A percentile compares a stretch with the other conserved stretches of the same genome.
Evolutionary conservation across 2,329 filamentous ascomycete species (phyloP).

Genomic region (Elsinoe arachidis): DNA sequence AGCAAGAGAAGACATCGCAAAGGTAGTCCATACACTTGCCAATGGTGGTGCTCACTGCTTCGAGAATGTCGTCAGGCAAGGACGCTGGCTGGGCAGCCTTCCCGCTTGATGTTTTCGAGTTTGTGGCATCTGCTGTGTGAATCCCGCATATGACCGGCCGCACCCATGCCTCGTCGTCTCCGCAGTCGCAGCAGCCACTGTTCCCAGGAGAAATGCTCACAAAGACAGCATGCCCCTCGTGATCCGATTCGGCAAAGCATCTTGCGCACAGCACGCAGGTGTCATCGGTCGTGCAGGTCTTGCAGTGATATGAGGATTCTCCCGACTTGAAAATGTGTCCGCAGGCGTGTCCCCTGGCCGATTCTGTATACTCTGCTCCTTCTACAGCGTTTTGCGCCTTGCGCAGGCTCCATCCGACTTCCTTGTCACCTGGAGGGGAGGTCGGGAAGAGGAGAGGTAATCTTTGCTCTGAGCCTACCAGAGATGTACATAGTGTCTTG

Average conservation of each 20-base stretch:
- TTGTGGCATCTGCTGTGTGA: conserved; percentile 54
- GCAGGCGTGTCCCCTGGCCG: conserved; percentile 84
- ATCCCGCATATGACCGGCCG: conserved; percentile 85
- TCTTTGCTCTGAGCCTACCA: conserved; percentile 67
- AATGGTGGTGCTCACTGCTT: conserved; percentile 77
- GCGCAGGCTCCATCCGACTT: conserved; percentile 58
- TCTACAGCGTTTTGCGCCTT: conserved; percentile 87
- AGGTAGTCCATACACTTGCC: conserved; percentile 83
- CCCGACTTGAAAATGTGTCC: conserved; percentile 95
- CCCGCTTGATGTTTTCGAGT: conserved; percentile 38
- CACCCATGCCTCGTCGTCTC: conserved; percentile 90
- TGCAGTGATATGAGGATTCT: conserved; percentile 88
- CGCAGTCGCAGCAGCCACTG: conserved; percentile 94
- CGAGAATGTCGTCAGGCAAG: conserved; percentile 65
- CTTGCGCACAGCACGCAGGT: conserved; percentile 90
- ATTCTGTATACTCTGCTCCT: conserved; percentile 88
- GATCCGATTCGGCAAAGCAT: conserved; percentile 93
- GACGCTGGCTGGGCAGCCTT: conserved; percentile 40
- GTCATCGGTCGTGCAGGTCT: conserved; percentile 88
- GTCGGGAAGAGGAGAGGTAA: conserved; percentile 74
- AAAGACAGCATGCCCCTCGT: conserved; percentile 84
- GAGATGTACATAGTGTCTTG: conserved; percentile 73
- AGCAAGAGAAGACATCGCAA: conserved; percentile 95
- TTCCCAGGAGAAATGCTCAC: conserved; percentile 84
- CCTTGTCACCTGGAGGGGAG: conserved; percentile 36